phyloP scores from a whole-genome alignment of 2,329 filamentous ascomycete species.

The Pseudogymnoascus sp. region DNA sequence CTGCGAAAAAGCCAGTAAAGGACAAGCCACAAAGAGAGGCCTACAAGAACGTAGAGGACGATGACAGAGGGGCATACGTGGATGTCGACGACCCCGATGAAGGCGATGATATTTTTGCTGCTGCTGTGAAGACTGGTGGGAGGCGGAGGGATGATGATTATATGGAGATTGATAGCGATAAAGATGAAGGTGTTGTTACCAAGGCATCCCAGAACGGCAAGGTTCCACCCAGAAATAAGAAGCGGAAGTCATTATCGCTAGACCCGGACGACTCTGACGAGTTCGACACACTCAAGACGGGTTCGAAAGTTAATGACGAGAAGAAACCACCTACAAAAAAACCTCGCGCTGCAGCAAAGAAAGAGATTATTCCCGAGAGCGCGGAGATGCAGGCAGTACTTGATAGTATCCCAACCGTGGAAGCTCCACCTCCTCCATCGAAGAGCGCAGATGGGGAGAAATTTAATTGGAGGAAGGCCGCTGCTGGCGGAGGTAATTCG shows the following conservation, averaged over 20 bases:
- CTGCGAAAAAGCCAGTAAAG: conserved; percentile 6
- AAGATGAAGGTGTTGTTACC: conserved; percentile 35
- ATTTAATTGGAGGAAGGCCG: conserved; percentile 67
- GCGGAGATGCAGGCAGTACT: conserved; percentile 74
- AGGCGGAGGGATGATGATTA: conserved; percentile 69
- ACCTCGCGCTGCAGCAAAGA: conserved; percentile 42
- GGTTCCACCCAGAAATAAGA: conserved; percentile 35
- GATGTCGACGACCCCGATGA: conserved; percentile 57
- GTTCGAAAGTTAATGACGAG: conserved; percentile 24
- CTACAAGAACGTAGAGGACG: conserved; percentile 29
- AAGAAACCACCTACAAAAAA: conserved; percentile 28
- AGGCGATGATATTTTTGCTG: conserved; percentile 78
- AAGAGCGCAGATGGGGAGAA: conserved; percentile 57
- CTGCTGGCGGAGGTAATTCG: conserved; percentile 48
- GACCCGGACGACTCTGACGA: conserved; percentile 48
- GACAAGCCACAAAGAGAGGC: not conserved
- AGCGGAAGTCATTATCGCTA: conserved; percentile 48
- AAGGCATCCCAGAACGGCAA: conserved; percentile 18
- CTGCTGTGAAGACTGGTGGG: conserved; percentile 55
- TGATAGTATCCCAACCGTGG: conserved; percentile 74
- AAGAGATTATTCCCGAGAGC: conserved; percentile 57
- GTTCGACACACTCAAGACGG: conserved; percentile 47
- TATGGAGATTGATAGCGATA: conserved; percentile 56
- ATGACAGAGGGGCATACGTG: conserved; percentile 50
- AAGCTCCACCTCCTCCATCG: conserved; percentile 74